phyloP scores from a whole-genome alignment of 2,329 filamentous ascomycete genomes.

The Fusarium euwallaceae region DNA sequence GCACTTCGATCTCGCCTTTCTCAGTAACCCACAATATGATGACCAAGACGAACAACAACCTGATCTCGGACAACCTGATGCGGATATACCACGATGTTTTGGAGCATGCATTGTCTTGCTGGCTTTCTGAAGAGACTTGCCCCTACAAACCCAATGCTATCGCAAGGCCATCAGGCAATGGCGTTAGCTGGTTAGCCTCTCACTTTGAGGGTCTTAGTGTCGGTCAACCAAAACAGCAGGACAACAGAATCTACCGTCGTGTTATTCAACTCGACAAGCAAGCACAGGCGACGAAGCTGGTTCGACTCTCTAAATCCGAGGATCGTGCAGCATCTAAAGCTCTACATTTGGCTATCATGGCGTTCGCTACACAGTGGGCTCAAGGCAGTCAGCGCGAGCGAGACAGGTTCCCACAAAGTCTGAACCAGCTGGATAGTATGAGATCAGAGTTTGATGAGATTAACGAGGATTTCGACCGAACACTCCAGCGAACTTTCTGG shows the following conservation, averaged over 20 bases:
- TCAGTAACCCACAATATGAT: conserved; percentile 45
- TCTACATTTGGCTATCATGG: conserved; percentile 63
- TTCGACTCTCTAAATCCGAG: conserved; percentile 56
- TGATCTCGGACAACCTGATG: conserved; percentile 48
- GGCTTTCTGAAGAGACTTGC: conserved; percentile 66
- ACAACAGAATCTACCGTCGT: conserved; percentile 63
- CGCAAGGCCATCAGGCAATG: conserved; percentile 39
- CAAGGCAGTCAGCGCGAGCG: conserved; percentile 46
- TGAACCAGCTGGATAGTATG: conserved; percentile 42
- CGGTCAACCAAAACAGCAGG: conserved; percentile 45
- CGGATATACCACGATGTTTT: conserved; percentile 66
- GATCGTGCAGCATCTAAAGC: conserved; percentile 60
- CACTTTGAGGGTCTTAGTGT: conserved; percentile 46
- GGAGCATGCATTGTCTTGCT: conserved; percentile 66
- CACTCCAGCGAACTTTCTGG: conserved; percentile 55
- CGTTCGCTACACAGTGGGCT: conserved; percentile 65
- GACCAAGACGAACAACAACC: conserved; percentile 44
- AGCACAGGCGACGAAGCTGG: conserved; percentile 55
- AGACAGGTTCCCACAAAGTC: conserved; percentile 41
- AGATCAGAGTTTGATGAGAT: conserved; percentile 44
- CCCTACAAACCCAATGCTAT: conserved; percentile 56
- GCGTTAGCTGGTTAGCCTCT: conserved; percentile 46
- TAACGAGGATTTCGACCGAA: conserved; percentile 55
- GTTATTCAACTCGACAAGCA: conserved; percentile 62
- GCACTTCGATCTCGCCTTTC: conserved; percentile 46